Evolutionary conservation across 2,329 filamentous ascomycete species (phyloP).

Genomic region (Aspergillus fructus): DNA sequence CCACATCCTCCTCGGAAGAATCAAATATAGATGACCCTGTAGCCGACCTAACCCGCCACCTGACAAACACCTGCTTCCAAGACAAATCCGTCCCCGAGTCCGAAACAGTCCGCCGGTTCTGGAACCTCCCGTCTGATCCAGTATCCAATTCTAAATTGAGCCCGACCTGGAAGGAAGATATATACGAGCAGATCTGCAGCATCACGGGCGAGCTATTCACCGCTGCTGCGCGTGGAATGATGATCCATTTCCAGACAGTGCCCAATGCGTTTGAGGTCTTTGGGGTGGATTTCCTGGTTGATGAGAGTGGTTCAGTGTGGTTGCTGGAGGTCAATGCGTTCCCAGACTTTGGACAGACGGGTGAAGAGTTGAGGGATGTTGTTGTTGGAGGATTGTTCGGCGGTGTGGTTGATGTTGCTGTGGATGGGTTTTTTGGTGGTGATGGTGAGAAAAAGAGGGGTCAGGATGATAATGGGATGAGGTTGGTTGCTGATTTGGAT

Average conservation of each 20-base stretch:
- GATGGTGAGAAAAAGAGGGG: slow-evolving; percentile 17
- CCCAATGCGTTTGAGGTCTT: slow-evolving; percentile 90
- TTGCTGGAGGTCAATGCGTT: slow-evolving; percentile 93
- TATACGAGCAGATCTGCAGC: slow-evolving; percentile 72
- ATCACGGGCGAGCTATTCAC: slow-evolving; percentile 79
- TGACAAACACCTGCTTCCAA: slow-evolving; percentile 96
- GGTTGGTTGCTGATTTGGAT: slow-evolving; percentile 42
- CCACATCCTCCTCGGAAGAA: slow-evolving; percentile 33
- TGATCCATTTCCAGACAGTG: slow-evolving; percentile 86
- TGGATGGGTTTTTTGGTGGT: slow-evolving; percentile 67
- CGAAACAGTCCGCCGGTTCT: slow-evolving; percentile 73
- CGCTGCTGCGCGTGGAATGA: slow-evolving; percentile 79
- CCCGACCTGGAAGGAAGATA: slow-evolving; percentile 53
- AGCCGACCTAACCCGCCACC: slow-evolving; percentile 67
- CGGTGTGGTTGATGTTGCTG: slow-evolving; percentile 66
- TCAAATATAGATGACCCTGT: slow-evolving; percentile 39
- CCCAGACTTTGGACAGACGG: slow-evolving; percentile 93
- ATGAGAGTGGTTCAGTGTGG: slow-evolving; percentile 63
- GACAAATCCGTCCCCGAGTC: slow-evolving; percentile 53
- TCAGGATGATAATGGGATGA: slow-evolving; percentile 25
- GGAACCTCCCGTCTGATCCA: slow-evolving; percentile 55
- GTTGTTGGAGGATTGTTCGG: slow-evolving; percentile 77
- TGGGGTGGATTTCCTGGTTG: slow-evolving; percentile 86
- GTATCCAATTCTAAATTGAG: slow-evolving; percentile 29
- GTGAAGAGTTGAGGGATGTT: slow-evolving; percentile 63